phyloP scores from a whole-genome alignment of 805 yeast species.

The Saccharomycopsis sp. region DNA sequence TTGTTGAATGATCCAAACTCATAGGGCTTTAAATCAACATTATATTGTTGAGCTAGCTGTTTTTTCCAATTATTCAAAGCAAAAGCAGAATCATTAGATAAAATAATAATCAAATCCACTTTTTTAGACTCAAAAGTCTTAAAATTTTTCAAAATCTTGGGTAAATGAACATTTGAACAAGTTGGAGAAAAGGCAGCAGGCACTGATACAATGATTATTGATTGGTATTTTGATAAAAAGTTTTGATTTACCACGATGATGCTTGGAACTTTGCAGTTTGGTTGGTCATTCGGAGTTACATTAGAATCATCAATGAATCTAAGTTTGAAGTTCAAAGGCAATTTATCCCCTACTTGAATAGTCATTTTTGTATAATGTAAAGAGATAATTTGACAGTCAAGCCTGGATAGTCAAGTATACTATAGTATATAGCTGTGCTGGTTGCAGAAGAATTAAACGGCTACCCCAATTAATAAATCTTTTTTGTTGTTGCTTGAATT shows the following conservation, averaged over 20 bases:
- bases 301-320: slow-evolving; percentile 6
- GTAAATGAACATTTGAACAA: slow-evolving; percentile 62
- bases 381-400: no score
- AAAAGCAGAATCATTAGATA: slow-evolving; percentile 64
- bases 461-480: no score
- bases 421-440: no score
- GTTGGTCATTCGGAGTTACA: neutral
- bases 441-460: no score
- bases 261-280: slow-evolving; percentile 14
- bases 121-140: slow-evolving; percentile 45
- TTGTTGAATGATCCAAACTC: slow-evolving; percentile 20
- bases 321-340: slow-evolving; percentile 7
- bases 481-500: no score
- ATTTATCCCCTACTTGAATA: neutral
- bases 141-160: slow-evolving; percentile 46
- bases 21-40: neutral
- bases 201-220: slow-evolving; percentile 60
- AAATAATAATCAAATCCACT: slow-evolving; percentile 50
- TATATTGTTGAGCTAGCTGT: slow-evolving; percentile 22
- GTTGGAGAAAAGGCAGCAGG: slow-evolving; percentile 89
- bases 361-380: no score
- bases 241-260: neutral
- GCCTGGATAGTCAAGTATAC: no score
- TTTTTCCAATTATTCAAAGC: slow-evolving; percentile 63
- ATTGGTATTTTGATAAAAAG: slow-evolving; percentile 29